Evolutionary conservation across 2,329 filamentous ascomycete species (phyloP).

Genomic region (Cladorrhinum sp.): DNA sequence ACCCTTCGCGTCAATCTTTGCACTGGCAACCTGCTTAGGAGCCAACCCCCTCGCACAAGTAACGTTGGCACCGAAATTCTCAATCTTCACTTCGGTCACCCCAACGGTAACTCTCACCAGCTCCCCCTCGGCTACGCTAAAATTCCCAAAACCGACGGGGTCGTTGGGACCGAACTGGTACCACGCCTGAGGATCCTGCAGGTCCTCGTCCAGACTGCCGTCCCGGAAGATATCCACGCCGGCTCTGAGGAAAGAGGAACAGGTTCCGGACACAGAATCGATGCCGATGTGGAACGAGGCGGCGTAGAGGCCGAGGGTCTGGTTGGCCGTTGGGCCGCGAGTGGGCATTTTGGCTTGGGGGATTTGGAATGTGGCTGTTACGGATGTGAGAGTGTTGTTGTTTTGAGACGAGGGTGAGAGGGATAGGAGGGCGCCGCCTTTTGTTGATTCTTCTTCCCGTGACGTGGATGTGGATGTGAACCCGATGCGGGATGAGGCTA

Average conservation of each 20-base stretch:
- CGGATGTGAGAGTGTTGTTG: conserved; percentile 1
- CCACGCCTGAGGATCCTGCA: conserved; percentile 20
- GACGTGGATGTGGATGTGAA: too few relatives aligned
- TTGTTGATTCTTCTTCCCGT: conserved; percentile 14
- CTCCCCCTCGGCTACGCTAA: conserved; percentile 15
- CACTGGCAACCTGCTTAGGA: conserved; percentile 3
- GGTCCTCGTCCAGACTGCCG: conserved; percentile 12
- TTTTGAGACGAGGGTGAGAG: too few relatives aligned
- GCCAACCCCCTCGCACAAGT: neutral
- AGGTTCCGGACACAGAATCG: conserved; percentile 11
- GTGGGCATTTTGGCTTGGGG: conserved; percentile 19
- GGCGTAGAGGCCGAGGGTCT: conserved; percentile 17
- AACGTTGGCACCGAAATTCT: conserved; percentile 16
- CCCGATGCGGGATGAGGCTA: neutral
- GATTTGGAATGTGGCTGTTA: conserved; percentile 13
- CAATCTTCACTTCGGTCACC: conserved; percentile 11
- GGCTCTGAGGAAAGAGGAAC: conserved; percentile 16
- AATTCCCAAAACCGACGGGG: conserved; percentile 10
- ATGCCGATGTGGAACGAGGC: conserved; percentile 26
- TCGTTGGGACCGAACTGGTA: conserved; percentile 15
- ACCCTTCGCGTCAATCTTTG: neutral
- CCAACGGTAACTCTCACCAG: conserved; percentile 12
- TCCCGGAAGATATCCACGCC: conserved; percentile 26
- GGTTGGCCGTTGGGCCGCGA: conserved; percentile 23
- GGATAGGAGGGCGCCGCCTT: conserved; percentile 18